Evolutionary conservation across 768 basidiomycete species (phyloP).

Genomic region (Hortiboletus flavorubellus): DNA sequence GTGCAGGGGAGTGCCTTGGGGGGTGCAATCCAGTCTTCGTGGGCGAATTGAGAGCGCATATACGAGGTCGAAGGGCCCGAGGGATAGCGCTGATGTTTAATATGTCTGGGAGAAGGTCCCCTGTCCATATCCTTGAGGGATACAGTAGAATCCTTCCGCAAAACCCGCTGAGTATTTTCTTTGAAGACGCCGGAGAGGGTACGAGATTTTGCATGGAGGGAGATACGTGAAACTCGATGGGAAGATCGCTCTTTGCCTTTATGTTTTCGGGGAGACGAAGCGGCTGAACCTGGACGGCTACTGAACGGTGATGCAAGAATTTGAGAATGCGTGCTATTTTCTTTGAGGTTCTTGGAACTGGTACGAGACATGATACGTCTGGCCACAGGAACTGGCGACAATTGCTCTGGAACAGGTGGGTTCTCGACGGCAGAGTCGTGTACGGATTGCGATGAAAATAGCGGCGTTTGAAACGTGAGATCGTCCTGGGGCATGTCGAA

Average conservation of each 20-base stretch:
- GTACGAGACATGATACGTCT: constrained; percentile 37
- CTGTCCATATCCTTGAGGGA: constrained; percentile 17
- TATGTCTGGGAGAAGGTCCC: constrained; percentile 9
- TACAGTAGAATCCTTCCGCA: constrained; percentile 14
- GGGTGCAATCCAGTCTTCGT: constrained; percentile 14
- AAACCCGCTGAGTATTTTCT: constrained; percentile 15
- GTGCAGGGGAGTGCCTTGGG: constrained; percentile 6
- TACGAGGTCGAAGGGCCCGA: constrained; percentile 24
- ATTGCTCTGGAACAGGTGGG: constrained; percentile 29
- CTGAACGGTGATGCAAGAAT: constrained; percentile 45
- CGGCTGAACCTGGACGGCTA: constrained; percentile 42
- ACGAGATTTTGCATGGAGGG: constrained; percentile 35
- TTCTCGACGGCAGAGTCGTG: constrained; percentile 23
- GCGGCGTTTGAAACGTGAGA: constrained; percentile 28
- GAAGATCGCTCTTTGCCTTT: constrained; percentile 10
- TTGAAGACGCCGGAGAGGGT: constrained; percentile 34
- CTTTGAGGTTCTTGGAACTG: constrained; percentile 40
- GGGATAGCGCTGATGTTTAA: constrained; percentile 17
- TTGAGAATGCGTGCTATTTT: constrained; percentile 30
- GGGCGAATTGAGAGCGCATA: constrained; percentile 24
- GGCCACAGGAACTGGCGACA: constrained; percentile 43
- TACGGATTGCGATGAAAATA: constrained; percentile 20
- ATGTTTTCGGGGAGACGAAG: constrained; percentile 33
- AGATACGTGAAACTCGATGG: constrained; percentile 15
- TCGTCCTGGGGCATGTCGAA: constrained; percentile 10